Conservation (phyloP, 2,329 filamentous ascomycete species). For the Neonectria neomacrospora region DNA sequence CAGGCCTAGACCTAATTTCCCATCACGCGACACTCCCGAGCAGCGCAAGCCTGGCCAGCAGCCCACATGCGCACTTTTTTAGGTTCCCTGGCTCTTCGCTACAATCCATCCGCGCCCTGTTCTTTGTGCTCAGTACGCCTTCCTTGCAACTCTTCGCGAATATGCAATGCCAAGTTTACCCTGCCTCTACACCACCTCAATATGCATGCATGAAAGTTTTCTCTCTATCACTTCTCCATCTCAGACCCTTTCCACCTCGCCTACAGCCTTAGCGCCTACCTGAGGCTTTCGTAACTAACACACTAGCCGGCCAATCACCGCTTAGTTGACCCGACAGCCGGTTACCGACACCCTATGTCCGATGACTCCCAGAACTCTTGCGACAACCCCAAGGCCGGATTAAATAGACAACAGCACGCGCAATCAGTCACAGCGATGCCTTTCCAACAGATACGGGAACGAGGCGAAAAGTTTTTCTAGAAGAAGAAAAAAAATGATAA, state of each 20-base stretch:
- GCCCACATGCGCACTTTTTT: conserved; percentile 4
- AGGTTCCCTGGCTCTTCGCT: neutral
- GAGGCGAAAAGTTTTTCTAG: conserved; percentile 10
- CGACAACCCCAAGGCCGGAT: conserved; percentile 23
- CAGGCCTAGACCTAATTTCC: conserved; percentile 22
- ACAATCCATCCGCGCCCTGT: neutral
- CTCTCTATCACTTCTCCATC: neutral
- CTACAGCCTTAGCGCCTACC: conserved; percentile 11
- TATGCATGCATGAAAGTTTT: conserved; percentile 4
- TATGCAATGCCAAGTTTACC: conserved; percentile 15
- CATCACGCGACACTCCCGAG: conserved; percentile 22
- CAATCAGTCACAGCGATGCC: neutral
- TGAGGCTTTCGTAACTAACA: conserved; percentile 21
- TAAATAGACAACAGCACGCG: neutral
- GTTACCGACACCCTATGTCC: conserved; percentile 41
- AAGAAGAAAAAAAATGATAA: conserved; percentile 25
- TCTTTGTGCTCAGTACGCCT: neutral
- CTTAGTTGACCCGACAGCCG: conserved; percentile 44
- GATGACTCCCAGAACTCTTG: conserved; percentile 20
- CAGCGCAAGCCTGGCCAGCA: conserved; percentile 3
- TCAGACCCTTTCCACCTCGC: neutral
- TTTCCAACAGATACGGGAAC: neutral
- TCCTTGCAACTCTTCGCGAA: conserved; percentile 4
- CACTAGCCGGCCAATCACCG: conserved; percentile 41
- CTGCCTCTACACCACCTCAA: conserved; percentile 1